phyloP scores from a whole-genome alignment of 192 early-diverging fungal species.

The Coemansia sp. region DNA sequence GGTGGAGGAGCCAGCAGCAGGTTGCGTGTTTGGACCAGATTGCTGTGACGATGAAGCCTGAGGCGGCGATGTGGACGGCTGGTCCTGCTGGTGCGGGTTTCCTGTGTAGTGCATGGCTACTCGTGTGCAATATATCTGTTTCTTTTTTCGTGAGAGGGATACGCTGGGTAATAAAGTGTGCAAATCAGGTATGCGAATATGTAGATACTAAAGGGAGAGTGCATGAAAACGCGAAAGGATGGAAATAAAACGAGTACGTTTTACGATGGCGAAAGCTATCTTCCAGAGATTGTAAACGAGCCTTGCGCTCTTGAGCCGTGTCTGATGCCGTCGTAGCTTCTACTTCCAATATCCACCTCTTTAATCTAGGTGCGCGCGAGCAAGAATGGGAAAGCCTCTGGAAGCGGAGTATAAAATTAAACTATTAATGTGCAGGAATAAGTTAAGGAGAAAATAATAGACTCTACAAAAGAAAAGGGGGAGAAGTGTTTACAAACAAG shows the following conservation, averaged over 20 bases:
- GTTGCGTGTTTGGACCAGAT: background rate
- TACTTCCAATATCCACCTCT: background rate
- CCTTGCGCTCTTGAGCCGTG: background rate
- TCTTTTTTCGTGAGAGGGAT: background rate
- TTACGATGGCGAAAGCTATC: background rate
- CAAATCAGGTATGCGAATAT: background rate
- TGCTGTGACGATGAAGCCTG: slow-evolving; percentile 11
- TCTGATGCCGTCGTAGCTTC: background rate
- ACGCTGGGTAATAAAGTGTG: background rate
- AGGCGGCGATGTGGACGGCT: background rate
- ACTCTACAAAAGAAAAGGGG: background rate
- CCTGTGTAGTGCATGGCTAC: background rate
- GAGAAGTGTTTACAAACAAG: background rate
- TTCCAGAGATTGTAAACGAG: background rate
- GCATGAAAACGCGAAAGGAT: background rate
- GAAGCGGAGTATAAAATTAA: background rate
- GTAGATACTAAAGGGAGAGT: background rate
- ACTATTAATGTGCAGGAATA: background rate
- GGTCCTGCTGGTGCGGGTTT: slow-evolving; percentile 9
- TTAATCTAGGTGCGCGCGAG: background rate
- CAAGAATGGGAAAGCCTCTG: background rate
- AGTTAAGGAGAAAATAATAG: background rate
- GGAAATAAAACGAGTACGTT: too few species aligned
- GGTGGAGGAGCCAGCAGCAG: slow-evolving; percentile 4
- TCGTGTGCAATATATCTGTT: background rate